Conservation (phyloP, 345 rosid species). For the Populus ilicifolia region DNA sequence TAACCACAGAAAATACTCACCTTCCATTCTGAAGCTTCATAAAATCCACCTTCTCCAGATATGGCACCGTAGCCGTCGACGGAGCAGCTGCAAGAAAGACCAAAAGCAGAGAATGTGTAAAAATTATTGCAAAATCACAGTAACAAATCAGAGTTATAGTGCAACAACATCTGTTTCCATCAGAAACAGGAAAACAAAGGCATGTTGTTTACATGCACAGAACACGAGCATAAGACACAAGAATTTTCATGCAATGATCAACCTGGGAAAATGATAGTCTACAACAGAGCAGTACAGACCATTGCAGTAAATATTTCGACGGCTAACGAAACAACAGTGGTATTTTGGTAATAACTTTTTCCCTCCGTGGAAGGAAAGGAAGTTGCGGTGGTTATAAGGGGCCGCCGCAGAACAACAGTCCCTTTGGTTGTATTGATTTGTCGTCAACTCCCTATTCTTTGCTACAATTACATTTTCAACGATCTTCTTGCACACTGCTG, state of each 20-base stretch:
- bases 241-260: slow-evolving; percentile 25
- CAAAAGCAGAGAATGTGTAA: too few species aligned
- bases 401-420: slow-evolving; percentile 34
- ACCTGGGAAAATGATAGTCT: slow-evolving; percentile 54
- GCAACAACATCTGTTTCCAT: background rate
- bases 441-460: slow-evolving; percentile 65
- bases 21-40: slow-evolving; percentile 97
- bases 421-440: slow-evolving; percentile 43
- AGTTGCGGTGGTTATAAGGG: slow-evolving; percentile 43
- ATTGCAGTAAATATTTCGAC: slow-evolving; percentile 38
- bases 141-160: background rate
- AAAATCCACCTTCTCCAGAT: slow-evolving; percentile 60
- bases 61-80: slow-evolving; percentile 48
- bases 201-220: background rate
- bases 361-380: slow-evolving; percentile 68
- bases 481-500: slow-evolving; percentile 73
- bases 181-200: background rate
- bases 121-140: too few species aligned
- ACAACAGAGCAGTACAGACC: slow-evolving; percentile 84
- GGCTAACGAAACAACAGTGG: slow-evolving; percentile 56
- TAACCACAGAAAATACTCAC: slow-evolving; percentile 27
- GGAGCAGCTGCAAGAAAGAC: slow-evolving; percentile 56
- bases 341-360: slow-evolving; percentile 44
- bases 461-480: slow-evolving; percentile 74
- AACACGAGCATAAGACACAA: background rate